Evolutionary conservation across 345 rosid species (phyloP), one percentile per base, ranked within the genome.

Genomic region (Draba incana): DNA sequence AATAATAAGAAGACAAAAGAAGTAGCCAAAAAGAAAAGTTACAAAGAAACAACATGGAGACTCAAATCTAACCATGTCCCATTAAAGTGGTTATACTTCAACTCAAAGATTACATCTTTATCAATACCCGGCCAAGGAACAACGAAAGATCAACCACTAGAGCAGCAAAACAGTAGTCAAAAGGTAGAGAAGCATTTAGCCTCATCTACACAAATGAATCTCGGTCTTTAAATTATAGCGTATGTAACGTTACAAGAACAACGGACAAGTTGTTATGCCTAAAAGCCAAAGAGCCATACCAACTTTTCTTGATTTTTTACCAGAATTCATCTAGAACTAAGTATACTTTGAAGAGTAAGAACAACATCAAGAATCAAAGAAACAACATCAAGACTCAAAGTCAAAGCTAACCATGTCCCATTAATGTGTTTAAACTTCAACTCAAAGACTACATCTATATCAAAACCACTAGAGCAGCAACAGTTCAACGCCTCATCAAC

Each of bases 311-410:
- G 8, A 2, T 20, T 41, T 28, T n/a, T n/a, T n/a, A 46, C 57
- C 25, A 63, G 24, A 64, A 47, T 20, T 44, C 16, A 72, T 7
- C 58, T 12, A 72, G 24, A 38, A 48, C 57, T 11, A 44, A 16
- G 44, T 55, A 31, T 33, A 54, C n/a, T 46, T 68, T 54, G 14
- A 2, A n/a, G 55, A 45, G 72, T 68, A 56, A 37, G 47, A 71
- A 72, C 64, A n/a, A n/a, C n/a, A n/a, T n/a, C n/a, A n/a, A n/a
- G n/a, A n/a, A n/a, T n/a, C 37, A 23, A 28, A 42, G 10, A 52
- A 30, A 38, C 28, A 62, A 62, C 62, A 70, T 4, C 54, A 49
- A 7, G 11, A 42, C 54, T 41, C 52, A 42, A 30, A 16, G 10
- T n/a, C n/a, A n/a, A n/a, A n/a, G n/a, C 45, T 57, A 45, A n/a